Base-by-base conservation (phyloP, 306 rosid genomes). In the Quillaja saponaria region DNA sequence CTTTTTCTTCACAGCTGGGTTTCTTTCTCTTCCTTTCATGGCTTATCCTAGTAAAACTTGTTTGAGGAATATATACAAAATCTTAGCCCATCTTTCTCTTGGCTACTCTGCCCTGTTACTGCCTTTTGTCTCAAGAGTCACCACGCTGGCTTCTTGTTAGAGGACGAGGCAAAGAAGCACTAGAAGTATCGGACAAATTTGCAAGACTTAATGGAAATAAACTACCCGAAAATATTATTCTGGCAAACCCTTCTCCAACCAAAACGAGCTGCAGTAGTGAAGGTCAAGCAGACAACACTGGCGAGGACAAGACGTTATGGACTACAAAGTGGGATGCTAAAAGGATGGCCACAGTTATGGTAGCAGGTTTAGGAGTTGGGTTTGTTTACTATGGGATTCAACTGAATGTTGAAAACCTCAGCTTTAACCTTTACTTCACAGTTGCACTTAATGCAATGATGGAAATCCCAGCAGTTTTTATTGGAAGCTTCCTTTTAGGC, bases 301-400 rank as follows among this genome's bases (percentile, higher is more conserved):
- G 5, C 37, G 45, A 48, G 15, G 19, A 9, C 28, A 70, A 66
- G 57, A 47, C 47, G 3, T 65, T 74, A 7, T 74, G 74, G 74
- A 55, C 47, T n/a, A 67, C 70, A 48, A 67, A 6, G 47, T 74
- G 70, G 79, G 70, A 69, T 28, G 79, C 74, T 7, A 10, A 47
- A 0, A 67, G 74, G 55, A 74, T 74, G 74, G 56, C 21, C 19
- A 49, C 28, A 55, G 67, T 63, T 13, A 75, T 75, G 76, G 13
- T 42, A 19, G 25, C 67, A 57, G 76, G 75, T 2, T 63, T 75
- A 68, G 80, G 80, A 49, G 67, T 57, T 75, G 80, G 80, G 5
- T 75, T 63, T 63, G 80, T 75, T 42, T 75, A 75, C 75, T 57
- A 63, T 49, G 80, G 80, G 41, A 40, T 75, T 57, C 71, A 75